Conservation (phyloP, 306 rosid species). For the Calophaca sinica region DNA sequence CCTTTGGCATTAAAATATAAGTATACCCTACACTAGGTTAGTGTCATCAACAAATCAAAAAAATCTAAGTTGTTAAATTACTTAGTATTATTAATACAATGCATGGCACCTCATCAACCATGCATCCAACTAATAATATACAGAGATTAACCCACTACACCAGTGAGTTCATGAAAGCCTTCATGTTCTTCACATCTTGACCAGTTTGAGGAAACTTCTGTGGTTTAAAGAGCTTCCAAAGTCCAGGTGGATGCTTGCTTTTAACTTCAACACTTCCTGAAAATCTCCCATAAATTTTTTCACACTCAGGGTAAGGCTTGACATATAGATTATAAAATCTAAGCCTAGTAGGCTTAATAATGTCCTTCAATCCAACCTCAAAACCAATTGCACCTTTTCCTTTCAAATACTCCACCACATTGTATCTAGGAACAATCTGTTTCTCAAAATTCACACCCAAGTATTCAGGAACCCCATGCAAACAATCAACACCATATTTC, state of each 20-base stretch:
- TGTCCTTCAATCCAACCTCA: constrained; percentile 67
- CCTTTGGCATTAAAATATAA: background rate
- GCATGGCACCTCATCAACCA: constrained; percentile 13
- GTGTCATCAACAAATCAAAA: constrained; percentile 16
- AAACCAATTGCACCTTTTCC: constrained; percentile 73
- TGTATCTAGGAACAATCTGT: constrained; percentile 81
- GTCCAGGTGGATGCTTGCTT: constrained; percentile 70
- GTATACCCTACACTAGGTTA: background rate
- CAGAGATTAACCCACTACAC: constrained; percentile 44
- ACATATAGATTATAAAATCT: constrained; percentile 84
- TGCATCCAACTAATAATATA: constrained; percentile 14
- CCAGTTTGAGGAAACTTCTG: constrained; percentile 54
- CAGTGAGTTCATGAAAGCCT: constrained; percentile 67
- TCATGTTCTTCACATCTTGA: constrained; percentile 67
- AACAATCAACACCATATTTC: constrained; percentile 61
- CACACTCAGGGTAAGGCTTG: constrained; percentile 88
- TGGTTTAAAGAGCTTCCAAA: constrained; percentile 83
- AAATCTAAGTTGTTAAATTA: constrained; percentile 14
- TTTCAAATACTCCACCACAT: constrained; percentile 75
- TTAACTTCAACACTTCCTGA: constrained; percentile 49
- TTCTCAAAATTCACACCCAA: constrained; percentile 84
- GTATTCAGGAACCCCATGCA: constrained; percentile 80
- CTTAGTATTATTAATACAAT: background rate
- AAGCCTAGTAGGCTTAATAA: constrained; percentile 83
- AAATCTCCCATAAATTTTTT: constrained; percentile 69